phyloP scores from a whole-genome alignment of 192 early-diverging fungal species.

The Jimgerdemannia lactiflua region DNA sequence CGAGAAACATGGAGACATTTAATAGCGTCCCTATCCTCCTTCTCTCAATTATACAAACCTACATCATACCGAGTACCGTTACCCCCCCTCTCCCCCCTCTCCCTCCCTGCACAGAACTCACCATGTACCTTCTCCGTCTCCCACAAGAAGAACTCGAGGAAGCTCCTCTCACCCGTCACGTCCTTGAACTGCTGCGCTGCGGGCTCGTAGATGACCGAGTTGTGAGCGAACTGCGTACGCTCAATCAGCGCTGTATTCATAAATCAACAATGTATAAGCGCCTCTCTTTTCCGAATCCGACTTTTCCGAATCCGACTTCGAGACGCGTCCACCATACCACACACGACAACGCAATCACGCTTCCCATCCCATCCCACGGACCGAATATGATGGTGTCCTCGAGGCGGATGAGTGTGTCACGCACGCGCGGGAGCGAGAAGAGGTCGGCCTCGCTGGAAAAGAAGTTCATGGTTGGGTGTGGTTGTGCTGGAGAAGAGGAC shows the following conservation, averaged over 20 bases:
- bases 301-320: conserved; percentile 1
- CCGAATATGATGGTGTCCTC: conserved; percentile 97
- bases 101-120: conserved; percentile 25
- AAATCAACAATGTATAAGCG: not conserved
- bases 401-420: conserved; percentile 81
- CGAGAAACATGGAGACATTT: not conserved
- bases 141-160: conserved; percentile 87
- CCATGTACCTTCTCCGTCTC: conserved; percentile 93
- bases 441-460: conserved; percentile 21
- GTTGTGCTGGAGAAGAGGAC: no score
- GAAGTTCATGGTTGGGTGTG: conserved; percentile 18
- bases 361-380: conserved; percentile 9
- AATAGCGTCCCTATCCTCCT: no score
- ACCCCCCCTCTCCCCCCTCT: no score
- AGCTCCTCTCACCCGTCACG: conserved; percentile 61
- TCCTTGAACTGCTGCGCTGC: conserved; percentile 64
- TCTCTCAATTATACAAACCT: no score
- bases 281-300: not conserved
- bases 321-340: no score
- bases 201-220: conserved; percentile 74
- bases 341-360: not conserved
- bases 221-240: conserved; percentile 87
- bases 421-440: conserved; percentile 48
- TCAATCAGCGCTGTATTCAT: conserved; percentile 81
- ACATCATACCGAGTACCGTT: no score